Percentiles rank a stretch among this genome's conserved stretches.
Conservation (phyloP, 139 green algal species). For the Trebouxia sp. region DNA sequence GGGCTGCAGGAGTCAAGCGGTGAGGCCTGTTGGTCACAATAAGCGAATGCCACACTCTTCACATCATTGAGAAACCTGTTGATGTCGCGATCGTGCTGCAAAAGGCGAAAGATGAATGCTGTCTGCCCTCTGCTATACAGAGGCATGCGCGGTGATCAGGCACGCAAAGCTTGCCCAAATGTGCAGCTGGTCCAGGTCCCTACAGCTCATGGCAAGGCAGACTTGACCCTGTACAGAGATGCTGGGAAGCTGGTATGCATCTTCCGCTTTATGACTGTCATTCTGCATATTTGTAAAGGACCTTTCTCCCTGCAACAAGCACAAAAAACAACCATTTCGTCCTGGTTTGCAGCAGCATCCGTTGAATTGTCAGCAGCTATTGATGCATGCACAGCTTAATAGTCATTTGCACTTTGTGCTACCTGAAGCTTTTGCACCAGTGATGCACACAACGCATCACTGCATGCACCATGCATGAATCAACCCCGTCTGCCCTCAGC, state of each 20-base stretch:
- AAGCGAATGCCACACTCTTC: neutral
- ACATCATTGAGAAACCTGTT: neutral
- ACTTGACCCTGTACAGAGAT: constrained; percentile 74
- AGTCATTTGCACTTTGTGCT: no score
- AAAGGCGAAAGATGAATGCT: neutral
- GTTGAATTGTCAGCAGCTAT: no score
- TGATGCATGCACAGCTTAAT: no score
- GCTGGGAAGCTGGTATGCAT: constrained; percentile 33
- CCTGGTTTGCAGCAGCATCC: no score
- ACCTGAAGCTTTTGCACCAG: no score
- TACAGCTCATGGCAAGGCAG: constrained; percentile 79
- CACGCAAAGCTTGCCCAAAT: constrained; percentile 64
- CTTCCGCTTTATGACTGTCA: no score
- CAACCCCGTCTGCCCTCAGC: no score
- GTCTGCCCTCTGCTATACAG: constrained; percentile 30
- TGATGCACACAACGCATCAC: no score
- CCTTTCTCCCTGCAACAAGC: no score
- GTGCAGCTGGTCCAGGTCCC: constrained; percentile 80
- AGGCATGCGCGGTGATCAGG: constrained; percentile 71
- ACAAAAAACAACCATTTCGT: no score
- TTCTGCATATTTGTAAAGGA: no score
- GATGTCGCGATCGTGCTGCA: neutral
- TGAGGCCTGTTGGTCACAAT: neutral
- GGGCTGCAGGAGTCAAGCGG: constrained; percentile 71
- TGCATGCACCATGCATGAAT: no score